Evolutionary conservation across 306 rosid genomes (phyloP), one percentile per base, ranked within the genome.

Genomic region (Prunus padus): DNA sequence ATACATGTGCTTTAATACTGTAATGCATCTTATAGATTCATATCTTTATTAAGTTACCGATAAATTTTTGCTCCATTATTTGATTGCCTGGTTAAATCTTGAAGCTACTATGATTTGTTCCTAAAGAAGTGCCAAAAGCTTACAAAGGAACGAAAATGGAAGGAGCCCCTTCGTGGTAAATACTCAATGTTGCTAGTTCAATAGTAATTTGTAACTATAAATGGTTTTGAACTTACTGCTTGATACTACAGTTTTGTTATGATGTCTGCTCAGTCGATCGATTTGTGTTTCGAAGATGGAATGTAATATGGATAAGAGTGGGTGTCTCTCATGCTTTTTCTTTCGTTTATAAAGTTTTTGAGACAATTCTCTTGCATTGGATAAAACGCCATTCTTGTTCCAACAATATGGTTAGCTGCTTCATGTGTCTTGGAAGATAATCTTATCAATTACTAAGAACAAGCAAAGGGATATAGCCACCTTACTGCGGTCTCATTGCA

Each of bases 41-140:
- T 54, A 16, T 70, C 20, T 51, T 63, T 16, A 4, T 2, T n/a
- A 40, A 31, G 65, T 31, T 11, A 11, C 47, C 4, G 37, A 11
- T 47, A 37, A 51, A 59, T 1, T 20, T 46, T 45, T 30, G 33
- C 75, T 46, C 13, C 28, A 49, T 40, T 71, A 68, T 66, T 15
- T 65, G 42, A 8, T 56, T 62, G 55, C 22, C 22, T 51, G 57
- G 59, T 51, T 56, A 14, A 33, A 77, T 37, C 64, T 55, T 64
- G 47, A 78, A 92, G 96, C 69, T 95, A 90, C 78, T 92, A 95
- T 49, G 99, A 92, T 82, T 84, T 80, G 82, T 92, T 92, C 84
- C 79, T 95, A 75, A 83, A 79, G 82, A 92, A 83, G 77, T 95
- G 90, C 81, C 89, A 81, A 83, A 88, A 87, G 72, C 89, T 90